Conservation (phyloP, 768 basidiomycete genomes). For the Naematelia encephala region DNA sequence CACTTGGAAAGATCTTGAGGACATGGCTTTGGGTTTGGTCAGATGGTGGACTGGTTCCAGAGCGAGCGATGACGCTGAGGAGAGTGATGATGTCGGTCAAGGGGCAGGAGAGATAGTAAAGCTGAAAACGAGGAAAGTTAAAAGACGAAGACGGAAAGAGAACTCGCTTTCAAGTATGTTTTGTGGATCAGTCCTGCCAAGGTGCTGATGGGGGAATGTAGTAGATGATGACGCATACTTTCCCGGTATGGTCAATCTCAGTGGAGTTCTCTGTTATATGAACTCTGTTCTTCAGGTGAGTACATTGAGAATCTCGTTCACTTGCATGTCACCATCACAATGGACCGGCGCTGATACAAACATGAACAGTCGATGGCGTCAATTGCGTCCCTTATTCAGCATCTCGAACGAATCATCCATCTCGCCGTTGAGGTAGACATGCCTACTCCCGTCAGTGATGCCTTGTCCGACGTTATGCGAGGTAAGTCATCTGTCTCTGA, state of each 20-base stretch:
- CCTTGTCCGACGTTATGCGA: slow-evolving; percentile 66
- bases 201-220: background rate
- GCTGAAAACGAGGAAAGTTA: slow-evolving; percentile 4
- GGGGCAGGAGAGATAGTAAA: slow-evolving; percentile 3
- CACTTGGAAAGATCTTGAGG: background rate
- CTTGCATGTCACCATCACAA: too few species aligned
- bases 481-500: slow-evolving; percentile 53
- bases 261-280: slow-evolving; percentile 96
- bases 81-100: slow-evolving; percentile 5
- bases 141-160: slow-evolving; percentile 31
- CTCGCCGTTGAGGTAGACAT: slow-evolving; percentile 77
- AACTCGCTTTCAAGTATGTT: background rate
- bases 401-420: slow-evolving; percentile 70
- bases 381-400: slow-evolving; percentile 71
- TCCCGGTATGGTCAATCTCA: slow-evolving; percentile 90
- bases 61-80: background rate
- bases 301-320: background rate
- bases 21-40: slow-evolving; percentile 1
- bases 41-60: background rate
- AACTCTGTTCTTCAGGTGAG: slow-evolving; percentile 85
- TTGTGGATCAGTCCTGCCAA: too few species aligned
- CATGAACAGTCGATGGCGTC: slow-evolving; percentile 76
- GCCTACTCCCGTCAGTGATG: slow-evolving; percentile 80
- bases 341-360: too few species aligned
- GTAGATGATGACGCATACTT: slow-evolving; percentile 53